These are phyloP conservation scores for Chloromonas sp. DNA, from an alignment of 163 green algal species.

Conservation along the genomic window DNA sequence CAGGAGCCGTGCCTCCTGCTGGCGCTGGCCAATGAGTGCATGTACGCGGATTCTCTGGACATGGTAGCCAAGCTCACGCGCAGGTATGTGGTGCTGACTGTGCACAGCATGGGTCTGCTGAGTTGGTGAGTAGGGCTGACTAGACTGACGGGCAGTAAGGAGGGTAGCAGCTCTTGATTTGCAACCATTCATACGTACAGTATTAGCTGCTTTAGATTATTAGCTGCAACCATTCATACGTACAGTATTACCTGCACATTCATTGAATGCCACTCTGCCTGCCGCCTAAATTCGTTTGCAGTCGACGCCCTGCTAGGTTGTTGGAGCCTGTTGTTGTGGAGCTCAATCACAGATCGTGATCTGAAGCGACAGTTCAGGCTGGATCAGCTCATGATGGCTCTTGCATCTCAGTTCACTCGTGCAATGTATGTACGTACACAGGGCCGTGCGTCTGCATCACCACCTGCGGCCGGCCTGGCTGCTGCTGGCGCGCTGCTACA, in stretches of 20 bases:
- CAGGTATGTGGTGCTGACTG: not conserved
- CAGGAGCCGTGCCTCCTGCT: constrained; percentile 19
- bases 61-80: constrained; percentile 17
- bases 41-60: constrained; percentile 22
- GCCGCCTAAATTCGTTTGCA: not conserved
- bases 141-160: not conserved
- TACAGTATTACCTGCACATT: not conserved
- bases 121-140: not conserved
- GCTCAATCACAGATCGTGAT: too few species aligned
- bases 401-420: too few species aligned
- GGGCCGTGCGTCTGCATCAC: constrained; percentile 12
- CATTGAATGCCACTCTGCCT: not conserved
- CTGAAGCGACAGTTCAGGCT: too few species aligned
- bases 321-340: too few species aligned
- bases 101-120: not conserved
- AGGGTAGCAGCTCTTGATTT: not conserved
- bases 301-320: too few species aligned
- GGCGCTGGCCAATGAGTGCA: constrained; percentile 34
- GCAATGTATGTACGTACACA: not conserved
- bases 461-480: constrained; percentile 46
- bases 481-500: constrained; percentile 38
- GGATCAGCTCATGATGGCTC: too few species aligned
- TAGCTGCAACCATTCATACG: not conserved
- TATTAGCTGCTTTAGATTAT: not conserved
- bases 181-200: not conserved